A percentile compares a stretch with the other conserved stretches of the same genome.
phyloP scores from a whole-genome alignment of 2,329 filamentous ascomycete genomes.

The Juglanconis oblonga region DNA sequence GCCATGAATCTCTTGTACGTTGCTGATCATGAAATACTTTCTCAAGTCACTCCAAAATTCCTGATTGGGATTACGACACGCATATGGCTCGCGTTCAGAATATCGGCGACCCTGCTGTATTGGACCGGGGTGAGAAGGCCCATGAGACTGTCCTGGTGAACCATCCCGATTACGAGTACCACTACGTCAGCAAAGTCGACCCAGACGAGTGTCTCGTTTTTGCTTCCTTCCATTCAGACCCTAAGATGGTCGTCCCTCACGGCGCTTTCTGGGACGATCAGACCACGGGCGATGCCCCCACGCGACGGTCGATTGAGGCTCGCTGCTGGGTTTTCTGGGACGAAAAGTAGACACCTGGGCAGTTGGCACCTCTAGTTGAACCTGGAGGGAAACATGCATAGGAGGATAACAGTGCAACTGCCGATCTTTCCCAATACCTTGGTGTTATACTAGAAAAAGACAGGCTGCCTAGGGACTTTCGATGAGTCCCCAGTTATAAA shows the following conservation, averaged over 20 bases:
- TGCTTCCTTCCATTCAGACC: slow-evolving; percentile 28
- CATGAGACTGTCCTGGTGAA: background rate
- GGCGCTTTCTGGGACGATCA: slow-evolving; percentile 29
- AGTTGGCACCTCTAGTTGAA: too few relatives aligned
- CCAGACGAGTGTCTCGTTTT: slow-evolving; percentile 27
- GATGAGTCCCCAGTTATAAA: too few relatives aligned
- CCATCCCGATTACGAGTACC: background rate
- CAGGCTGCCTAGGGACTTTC: too few relatives aligned
- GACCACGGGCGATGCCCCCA: slow-evolving; percentile 24
- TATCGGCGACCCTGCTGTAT: slow-evolving; percentile 23
- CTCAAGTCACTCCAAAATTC: background rate
- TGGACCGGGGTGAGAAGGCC: background rate
- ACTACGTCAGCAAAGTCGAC: background rate
- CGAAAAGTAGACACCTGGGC: background rate
- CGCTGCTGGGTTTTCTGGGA: slow-evolving; percentile 22
- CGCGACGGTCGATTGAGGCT: slow-evolving; percentile 27
- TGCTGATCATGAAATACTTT: too few relatives aligned
- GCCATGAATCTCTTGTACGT: too few relatives aligned
- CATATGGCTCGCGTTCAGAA: slow-evolving; percentile 26
- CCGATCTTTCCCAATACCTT: too few relatives aligned
- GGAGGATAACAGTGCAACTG: too few relatives aligned
- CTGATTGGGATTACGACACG: slow-evolving; percentile 25
- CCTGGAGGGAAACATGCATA: too few relatives aligned
- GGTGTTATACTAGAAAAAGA: too few relatives aligned
- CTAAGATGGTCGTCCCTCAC: slow-evolving; percentile 26